These are phyloP conservation scores for Suillus ampliporus DNA, from an alignment of 768 basidiomycete species.

Conservation along the genomic window DNA sequence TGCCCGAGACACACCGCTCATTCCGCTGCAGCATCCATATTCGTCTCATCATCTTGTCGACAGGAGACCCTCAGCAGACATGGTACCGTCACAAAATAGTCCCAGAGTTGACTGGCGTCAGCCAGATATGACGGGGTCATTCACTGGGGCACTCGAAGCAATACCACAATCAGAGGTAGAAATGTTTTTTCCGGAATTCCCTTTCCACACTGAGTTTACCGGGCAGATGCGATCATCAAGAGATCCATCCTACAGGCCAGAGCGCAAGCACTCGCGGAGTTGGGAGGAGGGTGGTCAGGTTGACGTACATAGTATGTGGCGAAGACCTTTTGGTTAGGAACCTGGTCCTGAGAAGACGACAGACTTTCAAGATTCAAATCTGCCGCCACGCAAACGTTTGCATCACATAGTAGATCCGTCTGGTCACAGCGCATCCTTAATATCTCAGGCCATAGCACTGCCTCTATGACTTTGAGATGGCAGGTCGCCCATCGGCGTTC, in stretches of 20 bases:
- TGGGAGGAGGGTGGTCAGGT: constrained; percentile 59
- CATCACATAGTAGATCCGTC: constrained; percentile 69
- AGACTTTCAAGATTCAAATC: constrained; percentile 52
- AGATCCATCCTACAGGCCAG: constrained; percentile 43
- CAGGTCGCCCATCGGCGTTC: constrained; percentile 28
- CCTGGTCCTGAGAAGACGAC: constrained; percentile 15
- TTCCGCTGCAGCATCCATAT: constrained; percentile 29
- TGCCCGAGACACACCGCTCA: constrained; percentile 25
- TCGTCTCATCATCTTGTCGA: constrained; percentile 40
- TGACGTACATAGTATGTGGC: constrained; percentile 35
- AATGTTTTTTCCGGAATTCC: constrained; percentile 17
- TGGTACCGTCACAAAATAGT: constrained; percentile 39
- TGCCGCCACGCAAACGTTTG: constrained; percentile 64
- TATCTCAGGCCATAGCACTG: constrained; percentile 60
- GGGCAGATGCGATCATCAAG: constrained; percentile 44
- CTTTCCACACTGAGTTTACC: constrained; percentile 36
- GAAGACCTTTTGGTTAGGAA: constrained; percentile 18
- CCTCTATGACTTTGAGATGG: constrained; percentile 48
- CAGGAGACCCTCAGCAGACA: constrained; percentile 37
- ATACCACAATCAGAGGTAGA: constrained; percentile 42
- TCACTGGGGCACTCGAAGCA: constrained; percentile 32
- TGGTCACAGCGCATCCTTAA: constrained; percentile 55
- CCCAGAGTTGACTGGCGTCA: constrained; percentile 42
- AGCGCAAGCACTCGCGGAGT: constrained; percentile 64
- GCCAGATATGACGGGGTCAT: constrained; percentile 37